Conservation (phyloP, 2,329 filamentous ascomycete genomes). For the Zopfia rhizophila region DNA sequence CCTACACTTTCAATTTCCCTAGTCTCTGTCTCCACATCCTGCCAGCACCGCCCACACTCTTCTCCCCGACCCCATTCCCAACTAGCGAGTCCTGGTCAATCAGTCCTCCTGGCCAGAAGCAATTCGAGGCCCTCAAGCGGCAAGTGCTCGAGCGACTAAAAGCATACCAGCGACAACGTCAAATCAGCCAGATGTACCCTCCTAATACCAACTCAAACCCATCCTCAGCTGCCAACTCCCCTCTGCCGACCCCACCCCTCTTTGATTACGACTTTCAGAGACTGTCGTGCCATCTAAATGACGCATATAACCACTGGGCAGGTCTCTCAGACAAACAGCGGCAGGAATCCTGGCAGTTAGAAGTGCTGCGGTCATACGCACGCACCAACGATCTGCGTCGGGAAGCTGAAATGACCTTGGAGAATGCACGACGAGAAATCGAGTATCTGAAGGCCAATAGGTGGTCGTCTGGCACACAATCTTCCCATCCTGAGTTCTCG, state of each 20-base stretch:
- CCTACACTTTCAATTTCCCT: constrained; percentile 85
- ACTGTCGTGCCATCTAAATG: constrained; percentile 78
- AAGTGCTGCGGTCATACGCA: constrained; percentile 58
- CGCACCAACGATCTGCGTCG: constrained; percentile 51
- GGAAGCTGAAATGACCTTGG: constrained; percentile 51
- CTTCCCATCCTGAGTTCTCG: constrained; percentile 31
- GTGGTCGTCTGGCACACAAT: constrained; percentile 34
- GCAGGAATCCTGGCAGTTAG: constrained; percentile 58
- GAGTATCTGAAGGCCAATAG: constrained; percentile 51
- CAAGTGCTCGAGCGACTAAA: constrained; percentile 74
- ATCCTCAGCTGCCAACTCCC: constrained; percentile 42
- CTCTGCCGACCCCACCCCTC: constrained; percentile 49
- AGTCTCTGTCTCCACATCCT: constrained; percentile 85
- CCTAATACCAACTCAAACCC: constrained; percentile 35
- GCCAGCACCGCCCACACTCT: constrained; percentile 81
- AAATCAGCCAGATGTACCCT: constrained; percentile 48
- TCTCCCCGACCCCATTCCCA: constrained; percentile 81
- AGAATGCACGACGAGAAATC: constrained; percentile 53
- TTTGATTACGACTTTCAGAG: constrained; percentile 73
- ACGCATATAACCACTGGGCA: constrained; percentile 81
- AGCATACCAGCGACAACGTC: constrained; percentile 46
- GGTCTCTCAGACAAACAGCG: constrained; percentile 64
- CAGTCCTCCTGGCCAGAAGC: constrained; percentile 75
- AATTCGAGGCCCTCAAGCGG: constrained; percentile 75
- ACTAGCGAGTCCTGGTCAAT: constrained; percentile 85